phyloP scores from a whole-genome alignment of 106 monocot species.

The Acorus calamus region DNA sequence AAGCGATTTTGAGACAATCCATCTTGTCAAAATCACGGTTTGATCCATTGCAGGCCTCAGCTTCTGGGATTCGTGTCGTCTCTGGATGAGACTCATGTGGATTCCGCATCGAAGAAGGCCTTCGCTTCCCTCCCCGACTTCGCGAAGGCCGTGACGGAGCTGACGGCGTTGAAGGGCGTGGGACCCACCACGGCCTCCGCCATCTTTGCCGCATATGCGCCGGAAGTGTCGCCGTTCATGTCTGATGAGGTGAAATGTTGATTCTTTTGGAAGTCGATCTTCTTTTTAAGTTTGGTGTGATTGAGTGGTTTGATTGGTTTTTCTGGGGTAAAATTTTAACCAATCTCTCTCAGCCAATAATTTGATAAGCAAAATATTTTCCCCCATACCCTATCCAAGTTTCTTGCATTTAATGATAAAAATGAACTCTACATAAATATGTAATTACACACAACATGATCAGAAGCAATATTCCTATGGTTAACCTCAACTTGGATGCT shows the following conservation, averaged over 20 bases:
- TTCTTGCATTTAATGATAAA: too few relatives aligned
- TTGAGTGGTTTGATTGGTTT: background rate
- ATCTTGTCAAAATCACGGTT: background rate
- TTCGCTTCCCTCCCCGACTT: conserved; percentile 59
- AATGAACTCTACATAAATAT: too few relatives aligned
- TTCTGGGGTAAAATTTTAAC: too few relatives aligned
- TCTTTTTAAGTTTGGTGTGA: background rate
- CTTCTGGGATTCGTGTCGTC: conserved; percentile 53
- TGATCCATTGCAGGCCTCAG: conserved; percentile 36
- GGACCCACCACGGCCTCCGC: conserved; percentile 88
- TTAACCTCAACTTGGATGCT: too few relatives aligned
- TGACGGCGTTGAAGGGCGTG: conserved; percentile 74
- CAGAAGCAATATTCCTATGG: too few relatives aligned
- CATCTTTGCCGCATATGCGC: conserved; percentile 76
- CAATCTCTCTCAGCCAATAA: too few relatives aligned
- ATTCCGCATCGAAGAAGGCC: conserved; percentile 55
- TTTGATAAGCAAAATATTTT: too few relatives aligned
- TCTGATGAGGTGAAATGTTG: conserved; percentile 72
- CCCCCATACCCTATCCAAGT: too few relatives aligned
- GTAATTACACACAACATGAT: too few relatives aligned
- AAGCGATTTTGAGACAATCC: background rate
- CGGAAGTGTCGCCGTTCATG: conserved; percentile 85
- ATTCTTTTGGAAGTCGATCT: background rate
- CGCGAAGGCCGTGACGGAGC: conserved; percentile 45
- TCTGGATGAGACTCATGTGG: conserved; percentile 46